phyloP scores from a whole-genome alignment of 257 asterid genomes.

The Primulina eburnea region DNA sequence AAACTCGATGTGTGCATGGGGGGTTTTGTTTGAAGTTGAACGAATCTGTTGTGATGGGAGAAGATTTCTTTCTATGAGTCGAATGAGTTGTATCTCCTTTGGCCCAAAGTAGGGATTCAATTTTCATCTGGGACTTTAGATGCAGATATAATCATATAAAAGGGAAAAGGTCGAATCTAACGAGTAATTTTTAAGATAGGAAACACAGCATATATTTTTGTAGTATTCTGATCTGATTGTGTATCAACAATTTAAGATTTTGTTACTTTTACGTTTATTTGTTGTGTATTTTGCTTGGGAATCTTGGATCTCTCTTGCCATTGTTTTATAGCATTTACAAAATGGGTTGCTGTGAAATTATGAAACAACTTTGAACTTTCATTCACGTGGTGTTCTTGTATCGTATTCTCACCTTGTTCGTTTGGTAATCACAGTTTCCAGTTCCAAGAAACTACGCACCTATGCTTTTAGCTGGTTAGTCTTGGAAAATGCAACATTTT shows the following conservation, averaged over 20 bases:
- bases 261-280: too few relatives aligned
- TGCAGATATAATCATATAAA: too few relatives aligned
- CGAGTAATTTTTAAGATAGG: not conserved
- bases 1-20: too few relatives aligned
- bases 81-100: not conserved
- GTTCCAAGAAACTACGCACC: conserved; percentile 42
- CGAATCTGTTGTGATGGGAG: too few relatives aligned
- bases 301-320: not conserved
- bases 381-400: not conserved
- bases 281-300: not conserved
- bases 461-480: conserved; percentile 52
- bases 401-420: not conserved
- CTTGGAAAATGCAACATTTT: not conserved
- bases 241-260: too few relatives aligned
- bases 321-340: not conserved
- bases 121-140: not conserved
- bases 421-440: conserved; percentile 35
- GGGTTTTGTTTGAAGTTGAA: too few relatives aligned
- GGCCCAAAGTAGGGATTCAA: not conserved
- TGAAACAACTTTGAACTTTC: not conserved
- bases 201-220: not conserved
- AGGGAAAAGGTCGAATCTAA: too few relatives aligned
- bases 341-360: not conserved
- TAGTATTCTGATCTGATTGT: not conserved
- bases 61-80: too few relatives aligned